Evolutionary conservation across 345 rosid genomes (phyloP).

Genomic region (Eucalyptus cloeziana): DNA sequence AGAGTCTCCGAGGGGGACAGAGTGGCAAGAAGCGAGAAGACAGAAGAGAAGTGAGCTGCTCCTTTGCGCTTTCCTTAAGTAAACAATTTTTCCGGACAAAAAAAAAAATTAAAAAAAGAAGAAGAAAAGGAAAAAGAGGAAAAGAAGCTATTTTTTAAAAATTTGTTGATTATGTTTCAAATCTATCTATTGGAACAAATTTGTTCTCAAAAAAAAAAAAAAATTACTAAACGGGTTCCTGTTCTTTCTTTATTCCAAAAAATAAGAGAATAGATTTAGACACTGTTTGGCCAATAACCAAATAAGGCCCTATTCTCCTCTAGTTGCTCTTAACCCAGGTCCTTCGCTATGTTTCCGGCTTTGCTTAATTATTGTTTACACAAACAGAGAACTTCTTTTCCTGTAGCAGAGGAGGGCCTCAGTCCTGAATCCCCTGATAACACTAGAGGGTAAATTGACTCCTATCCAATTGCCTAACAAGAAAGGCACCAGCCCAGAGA

Average conservation of each 20-base stretch:
- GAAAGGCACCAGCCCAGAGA: not conserved
- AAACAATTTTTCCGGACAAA: too few species aligned
- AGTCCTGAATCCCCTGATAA: not conserved
- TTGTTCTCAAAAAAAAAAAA: too few species aligned
- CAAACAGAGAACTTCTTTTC: not conserved
- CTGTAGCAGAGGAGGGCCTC: not conserved
- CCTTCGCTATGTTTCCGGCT: not conserved
- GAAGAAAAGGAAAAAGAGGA: too few species aligned
- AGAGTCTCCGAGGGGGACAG: too few species aligned
- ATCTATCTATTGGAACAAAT: too few species aligned
- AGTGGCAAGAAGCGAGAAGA: too few species aligned
- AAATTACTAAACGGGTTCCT: rapidly evolving
- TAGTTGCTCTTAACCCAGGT: not conserved
- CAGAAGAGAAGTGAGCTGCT: too few species aligned
- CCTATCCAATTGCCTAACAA: not conserved
- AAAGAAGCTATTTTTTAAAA: too few species aligned
- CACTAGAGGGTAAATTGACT: not conserved
- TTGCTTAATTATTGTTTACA: not conserved
- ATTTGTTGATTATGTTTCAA: too few species aligned
- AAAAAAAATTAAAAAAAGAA: too few species aligned
- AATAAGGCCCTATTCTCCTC: not conserved
- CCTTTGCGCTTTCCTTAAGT: too few species aligned
- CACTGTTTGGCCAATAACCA: rapidly evolving
- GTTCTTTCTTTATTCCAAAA: rapidly evolving
- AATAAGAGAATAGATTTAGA: too few species aligned